Base-by-base conservation (phyloP, 2,329 filamentous ascomycete species). In the Penicillium sp. region DNA sequence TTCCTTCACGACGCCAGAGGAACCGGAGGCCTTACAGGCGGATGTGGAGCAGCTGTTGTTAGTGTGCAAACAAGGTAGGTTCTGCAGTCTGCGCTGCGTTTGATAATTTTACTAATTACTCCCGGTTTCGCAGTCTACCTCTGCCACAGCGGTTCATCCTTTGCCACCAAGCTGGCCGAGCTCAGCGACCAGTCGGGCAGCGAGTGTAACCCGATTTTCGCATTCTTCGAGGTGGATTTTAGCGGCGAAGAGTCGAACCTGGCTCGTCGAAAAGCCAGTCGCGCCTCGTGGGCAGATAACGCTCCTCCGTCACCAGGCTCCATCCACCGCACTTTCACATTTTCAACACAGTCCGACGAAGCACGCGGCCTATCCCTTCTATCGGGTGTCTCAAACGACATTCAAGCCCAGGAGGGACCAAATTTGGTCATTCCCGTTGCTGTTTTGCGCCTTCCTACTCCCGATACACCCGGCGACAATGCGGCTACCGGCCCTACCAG, bases 51-150 rank as follows among this genome's bases (percentile, higher is more conserved):
- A 69, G 19, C 64, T 81, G 45, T 60, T 80, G 41, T 69, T 66
- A 31, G 71, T 76, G 26, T 80, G 78, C 59, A 74, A 72, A 59
- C 72, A 76, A 71, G 77, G 77, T 78, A 67, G 54, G 73, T 62
- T 42, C 22, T 15, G 29, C 37, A 45, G 8, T 13, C 12, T 45
- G 41, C 28, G n/a, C 28, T 31, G 50, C 48, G 43, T 38, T 48
- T 24, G 34, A 39, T 41, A 13, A 4, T 21, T 39, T 40, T 40
- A 19, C 51, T 61, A 45, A 49, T 52, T 29, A 22, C n/a, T 55
- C 45, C 13, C 13, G 26, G 46, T 42, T 63, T 44, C 54, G 31
- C 39, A 79, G 77, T 81, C 46, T 76, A 77, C 57, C 66, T 80
- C 33, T 80, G 77, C 59, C 71, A 72, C 39, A 74, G 73, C 9